Conservation (phyloP, 2,329 filamentous ascomycete genomes). For the Chrysosporium queenslandicum region DNA sequence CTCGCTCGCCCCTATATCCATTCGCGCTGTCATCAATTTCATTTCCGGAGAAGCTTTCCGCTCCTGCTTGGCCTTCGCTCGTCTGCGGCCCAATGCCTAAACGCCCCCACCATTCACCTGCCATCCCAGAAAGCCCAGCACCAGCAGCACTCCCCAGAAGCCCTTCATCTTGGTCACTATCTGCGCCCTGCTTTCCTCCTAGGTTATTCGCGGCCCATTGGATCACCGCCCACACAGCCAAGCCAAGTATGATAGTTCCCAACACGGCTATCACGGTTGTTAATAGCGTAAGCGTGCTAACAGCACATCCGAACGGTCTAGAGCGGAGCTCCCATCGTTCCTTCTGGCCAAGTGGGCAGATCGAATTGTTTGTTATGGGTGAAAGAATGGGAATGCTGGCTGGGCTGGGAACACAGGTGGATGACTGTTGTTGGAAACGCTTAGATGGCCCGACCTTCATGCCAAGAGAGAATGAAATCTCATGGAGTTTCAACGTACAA, state of each 20-base stretch:
- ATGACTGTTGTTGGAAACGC: constrained; percentile 23
- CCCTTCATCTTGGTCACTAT: constrained; percentile 18
- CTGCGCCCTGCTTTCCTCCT: constrained; percentile 14
- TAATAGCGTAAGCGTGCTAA: constrained; percentile 34
- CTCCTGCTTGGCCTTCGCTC: constrained; percentile 10
- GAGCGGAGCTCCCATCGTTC: constrained; percentile 37
- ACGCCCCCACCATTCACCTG: constrained; percentile 1
- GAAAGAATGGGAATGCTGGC: constrained; percentile 31
- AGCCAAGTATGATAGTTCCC: constrained; percentile 23
- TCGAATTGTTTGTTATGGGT: constrained; percentile 26
- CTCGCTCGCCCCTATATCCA: constrained; percentile 18
- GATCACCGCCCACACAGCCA: constrained; percentile 17
- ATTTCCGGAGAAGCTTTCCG: background rate
- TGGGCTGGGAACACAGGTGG: constrained; percentile 33
- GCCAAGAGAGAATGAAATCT: background rate
- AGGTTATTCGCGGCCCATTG: constrained; percentile 16
- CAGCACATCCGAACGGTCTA: constrained; percentile 32
- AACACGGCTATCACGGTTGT: constrained; percentile 27
- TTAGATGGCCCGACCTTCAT: background rate
- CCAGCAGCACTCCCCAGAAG: constrained; percentile 1
- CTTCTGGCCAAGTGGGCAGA: constrained; percentile 33
- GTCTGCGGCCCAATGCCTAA: constrained; percentile 4
- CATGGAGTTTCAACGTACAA: constrained; percentile 22
- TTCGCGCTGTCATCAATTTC: background rate
- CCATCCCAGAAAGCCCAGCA: background rate